phyloP scores from a whole-genome alignment of 257 asterid genomes.

The Coffea canephora region DNA sequence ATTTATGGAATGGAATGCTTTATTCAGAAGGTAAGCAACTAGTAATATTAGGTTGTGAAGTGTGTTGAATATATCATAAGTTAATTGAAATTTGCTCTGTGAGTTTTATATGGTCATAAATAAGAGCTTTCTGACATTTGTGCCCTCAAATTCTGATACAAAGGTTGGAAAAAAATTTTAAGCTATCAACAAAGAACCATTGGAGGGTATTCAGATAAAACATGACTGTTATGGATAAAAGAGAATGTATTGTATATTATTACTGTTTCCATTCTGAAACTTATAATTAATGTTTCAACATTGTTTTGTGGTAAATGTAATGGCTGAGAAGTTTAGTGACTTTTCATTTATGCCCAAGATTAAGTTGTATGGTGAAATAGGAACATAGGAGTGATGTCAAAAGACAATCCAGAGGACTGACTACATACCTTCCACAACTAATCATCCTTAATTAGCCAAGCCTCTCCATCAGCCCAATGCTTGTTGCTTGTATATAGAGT shows the following conservation, averaged over 20 bases:
- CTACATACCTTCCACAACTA: not conserved
- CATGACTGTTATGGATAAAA: not conserved
- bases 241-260: not conserved
- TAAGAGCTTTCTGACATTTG: not conserved
- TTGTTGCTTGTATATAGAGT: not conserved
- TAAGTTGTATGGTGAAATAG: not conserved
- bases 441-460: not conserved
- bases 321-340: not conserved
- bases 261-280: not conserved
- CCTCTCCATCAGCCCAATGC: not conserved
- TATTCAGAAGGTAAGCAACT: not conserved
- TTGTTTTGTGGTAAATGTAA: not conserved
- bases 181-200: not conserved
- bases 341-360: not conserved
- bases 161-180: not conserved
- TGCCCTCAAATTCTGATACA: not conserved
- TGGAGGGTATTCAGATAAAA: slow-evolving; percentile 1
- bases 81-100: not conserved
- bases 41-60: not conserved
- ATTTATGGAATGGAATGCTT: not conserved
- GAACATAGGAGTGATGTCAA: not conserved
- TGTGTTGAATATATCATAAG: not conserved
- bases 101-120: not conserved
- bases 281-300: not conserved
- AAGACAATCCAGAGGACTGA: not conserved